These are phyloP conservation scores for Colletotrichum sp. DNA, from an alignment of 2,329 filamentous ascomycete genomes.

Conservation along the genomic window DNA sequence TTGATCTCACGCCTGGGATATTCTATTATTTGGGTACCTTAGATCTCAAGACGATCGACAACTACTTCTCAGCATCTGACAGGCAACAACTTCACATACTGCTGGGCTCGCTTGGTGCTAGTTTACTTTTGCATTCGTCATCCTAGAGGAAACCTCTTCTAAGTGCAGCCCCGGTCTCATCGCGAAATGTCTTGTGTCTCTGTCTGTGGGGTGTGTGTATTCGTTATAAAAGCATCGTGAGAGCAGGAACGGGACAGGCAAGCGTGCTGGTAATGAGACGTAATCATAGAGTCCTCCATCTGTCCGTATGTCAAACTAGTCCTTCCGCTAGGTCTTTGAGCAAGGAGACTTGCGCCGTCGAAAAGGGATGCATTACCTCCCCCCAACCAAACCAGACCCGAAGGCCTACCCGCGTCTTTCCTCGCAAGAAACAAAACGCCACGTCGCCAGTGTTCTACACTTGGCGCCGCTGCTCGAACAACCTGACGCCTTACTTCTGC, in stretches of 20 bases:
- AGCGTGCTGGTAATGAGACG: constrained; percentile 7
- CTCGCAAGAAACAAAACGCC: constrained; percentile 5
- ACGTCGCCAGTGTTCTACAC: background rate
- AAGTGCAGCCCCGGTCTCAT: constrained; percentile 11
- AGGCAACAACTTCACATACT: background rate
- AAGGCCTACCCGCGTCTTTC: constrained; percentile 1
- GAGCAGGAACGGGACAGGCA: constrained; percentile 8
- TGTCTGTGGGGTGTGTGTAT: constrained; percentile 9
- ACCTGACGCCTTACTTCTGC: constrained; percentile 72
- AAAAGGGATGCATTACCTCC: background rate
- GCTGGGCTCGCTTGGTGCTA: background rate
- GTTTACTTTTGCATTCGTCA: constrained; percentile 12
- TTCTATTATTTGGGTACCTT: background rate
- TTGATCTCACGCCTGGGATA: background rate
- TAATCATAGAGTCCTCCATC: background rate
- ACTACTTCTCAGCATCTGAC: background rate
- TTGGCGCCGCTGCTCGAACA: constrained; percentile 7
- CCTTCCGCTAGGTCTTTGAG: constrained; percentile 1
- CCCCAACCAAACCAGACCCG: constrained; percentile 1
- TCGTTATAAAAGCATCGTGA: constrained; percentile 17
- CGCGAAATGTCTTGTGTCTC: constrained; percentile 3
- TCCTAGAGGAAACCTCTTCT: constrained; percentile 9
- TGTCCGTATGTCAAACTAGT: background rate
- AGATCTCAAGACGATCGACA: background rate
- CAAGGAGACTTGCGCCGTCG: background rate